phyloP scores from a whole-genome alignment of 179 eudicot genomes.

The Actinidia arguta region DNA sequence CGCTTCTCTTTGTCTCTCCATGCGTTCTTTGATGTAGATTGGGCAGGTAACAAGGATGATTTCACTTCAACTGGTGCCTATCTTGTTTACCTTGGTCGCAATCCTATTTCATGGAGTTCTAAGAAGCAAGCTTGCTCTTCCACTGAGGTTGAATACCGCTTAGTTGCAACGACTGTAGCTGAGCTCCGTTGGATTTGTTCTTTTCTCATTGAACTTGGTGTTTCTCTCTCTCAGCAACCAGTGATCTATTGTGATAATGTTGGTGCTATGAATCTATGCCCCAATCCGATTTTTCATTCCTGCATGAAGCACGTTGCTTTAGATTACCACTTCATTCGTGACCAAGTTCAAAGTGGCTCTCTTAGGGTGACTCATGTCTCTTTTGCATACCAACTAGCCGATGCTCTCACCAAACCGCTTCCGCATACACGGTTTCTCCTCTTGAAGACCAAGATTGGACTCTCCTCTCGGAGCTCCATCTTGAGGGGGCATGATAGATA shows the following conservation, averaged over 20 bases:
- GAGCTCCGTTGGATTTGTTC: background rate
- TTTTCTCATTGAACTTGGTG: background rate
- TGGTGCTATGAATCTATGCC: conserved; percentile 12
- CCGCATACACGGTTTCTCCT: too few relatives aligned
- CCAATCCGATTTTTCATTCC: background rate
- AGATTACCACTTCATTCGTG: conserved; percentile 3
- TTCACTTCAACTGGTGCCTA: background rate
- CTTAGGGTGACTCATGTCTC: background rate
- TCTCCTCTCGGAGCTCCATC: too few relatives aligned
- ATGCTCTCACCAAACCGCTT: conserved; percentile 14
- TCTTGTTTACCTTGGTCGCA: background rate
- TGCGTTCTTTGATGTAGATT: background rate
- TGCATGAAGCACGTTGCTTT: background rate
- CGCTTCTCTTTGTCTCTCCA: background rate
- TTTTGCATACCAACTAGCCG: background rate
- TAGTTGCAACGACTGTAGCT: background rate
- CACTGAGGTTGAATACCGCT: background rate
- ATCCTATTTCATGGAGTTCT: background rate
- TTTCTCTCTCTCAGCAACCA: background rate
- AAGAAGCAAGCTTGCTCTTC: background rate
- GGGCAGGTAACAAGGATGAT: background rate
- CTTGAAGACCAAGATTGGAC: too few relatives aligned
- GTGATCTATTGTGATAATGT: conserved; percentile 9
- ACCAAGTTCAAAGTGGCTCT: background rate
- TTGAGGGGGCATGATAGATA: too few relatives aligned